Evolutionary conservation across 306 rosid genomes (phyloP).

Genomic region (Datisca glomerata): DNA sequence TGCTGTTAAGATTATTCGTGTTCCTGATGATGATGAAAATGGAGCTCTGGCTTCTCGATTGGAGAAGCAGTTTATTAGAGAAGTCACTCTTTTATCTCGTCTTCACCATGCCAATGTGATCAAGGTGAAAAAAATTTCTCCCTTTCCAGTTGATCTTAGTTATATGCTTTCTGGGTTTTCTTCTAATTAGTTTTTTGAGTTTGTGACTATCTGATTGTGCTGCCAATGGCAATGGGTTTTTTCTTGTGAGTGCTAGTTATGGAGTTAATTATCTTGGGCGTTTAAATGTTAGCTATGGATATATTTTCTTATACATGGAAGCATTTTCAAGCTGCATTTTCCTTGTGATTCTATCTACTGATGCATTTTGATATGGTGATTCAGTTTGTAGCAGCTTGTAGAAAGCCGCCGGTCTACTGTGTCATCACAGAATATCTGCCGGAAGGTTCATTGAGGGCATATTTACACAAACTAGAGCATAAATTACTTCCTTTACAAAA

Average conservation of each 20-base stretch:
- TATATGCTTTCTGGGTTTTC: neutral
- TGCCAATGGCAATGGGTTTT: too few species aligned
- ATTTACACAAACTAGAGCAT: slow-evolving; percentile 56
- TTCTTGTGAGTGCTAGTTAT: too few species aligned
- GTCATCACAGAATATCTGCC: slow-evolving; percentile 70
- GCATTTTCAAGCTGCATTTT: slow-evolving; percentile 3
- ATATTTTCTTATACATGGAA: neutral
- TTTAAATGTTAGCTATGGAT: neutral
- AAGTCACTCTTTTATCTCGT: slow-evolving; percentile 70
- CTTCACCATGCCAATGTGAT: slow-evolving; percentile 70
- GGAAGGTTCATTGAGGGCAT: slow-evolving; percentile 87
- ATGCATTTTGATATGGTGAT: slow-evolving; percentile 18
- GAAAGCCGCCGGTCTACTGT: slow-evolving; percentile 74
- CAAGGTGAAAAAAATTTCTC: too few species aligned
- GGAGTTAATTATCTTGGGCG: too few species aligned
- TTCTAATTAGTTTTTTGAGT: neutral
- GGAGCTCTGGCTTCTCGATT: slow-evolving; percentile 49
- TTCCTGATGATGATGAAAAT: slow-evolving; percentile 66
- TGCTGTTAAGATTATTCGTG: slow-evolving; percentile 73
- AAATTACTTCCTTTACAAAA: slow-evolving; percentile 41
- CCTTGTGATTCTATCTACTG: slow-evolving; percentile 6
- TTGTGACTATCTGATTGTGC: too few species aligned
- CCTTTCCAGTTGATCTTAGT: too few species aligned
- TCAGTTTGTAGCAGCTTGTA: slow-evolving; percentile 82
- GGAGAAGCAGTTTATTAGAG: slow-evolving; percentile 69